Percentiles rank a stretch among this genome's conserved stretches.
phyloP scores from a whole-genome alignment of 345 rosid species.

The Murraya paniculata region DNA sequence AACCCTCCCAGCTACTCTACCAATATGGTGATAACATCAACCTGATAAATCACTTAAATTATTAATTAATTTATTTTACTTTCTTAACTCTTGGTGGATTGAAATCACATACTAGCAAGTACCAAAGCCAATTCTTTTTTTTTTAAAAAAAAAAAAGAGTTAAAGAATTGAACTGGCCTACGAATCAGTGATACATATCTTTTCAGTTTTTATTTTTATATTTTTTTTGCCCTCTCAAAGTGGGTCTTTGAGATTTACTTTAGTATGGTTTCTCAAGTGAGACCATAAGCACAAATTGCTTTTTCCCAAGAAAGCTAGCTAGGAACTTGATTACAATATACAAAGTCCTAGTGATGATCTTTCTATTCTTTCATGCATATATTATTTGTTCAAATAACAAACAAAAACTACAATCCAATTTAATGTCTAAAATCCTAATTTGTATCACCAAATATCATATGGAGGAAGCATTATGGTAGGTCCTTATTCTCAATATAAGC shows the following conservation, averaged over 20 bases:
- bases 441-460: slow-evolving; percentile 1
- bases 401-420: slow-evolving; percentile 21
- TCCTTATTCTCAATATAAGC: slow-evolving; percentile 6
- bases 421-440: not conserved
- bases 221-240: not conserved
- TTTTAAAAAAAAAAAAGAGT: not conserved
- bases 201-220: not conserved
- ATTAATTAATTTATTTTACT: not conserved
- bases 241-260: slow-evolving; percentile 1
- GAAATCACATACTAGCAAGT: slow-evolving; percentile 7
- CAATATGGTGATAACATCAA: slow-evolving; percentile 14
- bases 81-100: slow-evolving; percentile 1
- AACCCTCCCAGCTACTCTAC: not conserved
- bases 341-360: not conserved
- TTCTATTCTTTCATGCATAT: slow-evolving; percentile 13
- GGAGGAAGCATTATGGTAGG: slow-evolving; percentile 11
- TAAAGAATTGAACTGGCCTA: not conserved
- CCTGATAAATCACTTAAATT: slow-evolving; percentile 12
- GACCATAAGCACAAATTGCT: not conserved
- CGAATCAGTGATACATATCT: not conserved
- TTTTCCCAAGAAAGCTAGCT: slow-evolving; percentile 7
- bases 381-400: slow-evolving; percentile 4
- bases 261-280: not conserved
- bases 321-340: not conserved
- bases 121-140: not conserved